Percentiles rank a stretch among this genome's conserved stretches.
Evolutionary conservation across 352 stramenopile species (phyloP).

Genomic region (Pythium insidiosum): DNA sequence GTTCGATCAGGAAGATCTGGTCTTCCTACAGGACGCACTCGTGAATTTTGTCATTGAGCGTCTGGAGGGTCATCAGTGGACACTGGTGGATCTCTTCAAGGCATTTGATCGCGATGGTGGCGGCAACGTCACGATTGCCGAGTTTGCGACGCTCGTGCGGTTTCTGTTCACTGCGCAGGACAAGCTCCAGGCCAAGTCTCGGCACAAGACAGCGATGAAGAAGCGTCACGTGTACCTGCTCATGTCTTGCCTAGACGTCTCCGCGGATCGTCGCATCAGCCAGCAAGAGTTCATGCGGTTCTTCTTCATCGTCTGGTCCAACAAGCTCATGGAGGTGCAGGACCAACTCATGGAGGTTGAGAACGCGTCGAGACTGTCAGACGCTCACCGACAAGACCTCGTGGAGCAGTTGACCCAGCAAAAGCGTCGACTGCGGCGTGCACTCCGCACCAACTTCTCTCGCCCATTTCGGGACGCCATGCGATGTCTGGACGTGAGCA

Average conservation of each 20-base stretch:
- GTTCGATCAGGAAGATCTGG: conserved; percentile 23
- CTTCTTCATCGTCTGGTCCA: conserved; percentile 49
- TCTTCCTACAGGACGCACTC: conserved; percentile 29
- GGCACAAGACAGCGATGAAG: conserved; percentile 12
- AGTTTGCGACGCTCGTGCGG: conserved; percentile 37
- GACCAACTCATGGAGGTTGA: conserved; percentile 26
- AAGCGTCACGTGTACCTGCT: conserved; percentile 47
- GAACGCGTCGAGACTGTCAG: not conserved
- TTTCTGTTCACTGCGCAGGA: conserved; percentile 25
- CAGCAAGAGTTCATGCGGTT: conserved; percentile 40
- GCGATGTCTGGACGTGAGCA: conserved; percentile 27
- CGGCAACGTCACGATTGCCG: conserved; percentile 33
- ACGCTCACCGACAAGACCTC: too few relatives aligned
- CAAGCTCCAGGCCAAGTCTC: conserved; percentile 11
- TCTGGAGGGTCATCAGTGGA: conserved; percentile 36
- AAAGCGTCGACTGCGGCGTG: conserved; percentile 24
- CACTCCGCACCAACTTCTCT: conserved; percentile 43
- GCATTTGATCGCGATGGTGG: conserved; percentile 41
- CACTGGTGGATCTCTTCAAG: conserved; percentile 33
- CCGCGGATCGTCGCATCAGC: conserved; percentile 29
- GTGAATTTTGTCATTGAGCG: conserved; percentile 34
- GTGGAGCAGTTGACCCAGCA: conserved; percentile 2
- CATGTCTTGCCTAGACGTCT: conserved; percentile 38
- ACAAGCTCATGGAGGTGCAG: conserved; percentile 38
- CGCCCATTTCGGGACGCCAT: conserved; percentile 45